Evolutionary conservation across 176 grass and related monocot genomes (phyloP), one percentile per base, ranked within the genome.

Genomic region (Alopecurus myosuroides): DNA sequence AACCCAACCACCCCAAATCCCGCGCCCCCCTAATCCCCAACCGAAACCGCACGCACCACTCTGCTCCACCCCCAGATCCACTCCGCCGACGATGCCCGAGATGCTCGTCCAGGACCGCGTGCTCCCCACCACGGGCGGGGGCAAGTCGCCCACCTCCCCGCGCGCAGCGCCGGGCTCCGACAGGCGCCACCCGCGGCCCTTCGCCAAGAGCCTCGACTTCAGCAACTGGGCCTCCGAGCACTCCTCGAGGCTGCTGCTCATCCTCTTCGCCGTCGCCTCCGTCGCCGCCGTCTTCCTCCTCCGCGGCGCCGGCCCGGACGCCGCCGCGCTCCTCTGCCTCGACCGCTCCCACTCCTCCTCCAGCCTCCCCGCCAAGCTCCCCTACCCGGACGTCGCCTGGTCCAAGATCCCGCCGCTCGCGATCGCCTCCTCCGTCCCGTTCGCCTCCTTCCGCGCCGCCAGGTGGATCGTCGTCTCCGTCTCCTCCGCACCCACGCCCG

Each of bases 401-500:
- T 78, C 88, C 61, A 73, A 79, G 46, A 83, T 99, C 37, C 88
- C 90, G 12, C 91, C 94, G 23, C 51, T 96, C 19, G 55, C 86
- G 18, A 58, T 82, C 66, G 69, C 88, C 14, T 25, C 82, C 2
- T 58, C 70, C 28, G 10, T 9, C 11, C 91, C 83, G 1, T 97
- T 91, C 86, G 81, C 90, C 25, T 89, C 91, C 41, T 99, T 96
- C 92, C 90, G 92, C 66, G 86, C 94, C n/a, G 94, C 91, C 44
- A 85, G 90, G 12, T 99, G 97, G 97, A 97, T 99, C 83, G 82
- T 99, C 1, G 94, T 99, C 25, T 92, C 97, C 55, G 97, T 96
- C 74, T 92, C 97, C 11, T 83, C 88, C 25, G 63, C 92, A 66
- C 97, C 94, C 42, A 92, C 84, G 75, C 84, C 89, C 6, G 84